Conservation (phyloP, 139 green algal species). For the Nannochloris sp. region DNA sequence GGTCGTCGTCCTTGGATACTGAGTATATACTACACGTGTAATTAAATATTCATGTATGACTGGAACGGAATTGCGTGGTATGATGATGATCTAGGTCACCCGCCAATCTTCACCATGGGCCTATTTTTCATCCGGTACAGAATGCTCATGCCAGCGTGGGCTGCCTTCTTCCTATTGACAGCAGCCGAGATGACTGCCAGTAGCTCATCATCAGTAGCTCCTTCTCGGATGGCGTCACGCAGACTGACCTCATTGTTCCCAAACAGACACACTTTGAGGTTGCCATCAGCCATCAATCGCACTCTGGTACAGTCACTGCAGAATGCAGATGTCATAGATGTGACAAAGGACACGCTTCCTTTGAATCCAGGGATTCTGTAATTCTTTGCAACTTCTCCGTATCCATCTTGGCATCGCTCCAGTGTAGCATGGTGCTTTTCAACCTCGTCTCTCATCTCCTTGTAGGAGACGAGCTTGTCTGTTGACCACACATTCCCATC, state of each 20-base stretch:
- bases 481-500: conserved; percentile 94
- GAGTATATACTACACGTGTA: no score
- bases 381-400: conserved; percentile 90
- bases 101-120: conserved; percentile 95
- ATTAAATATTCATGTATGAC: no score
- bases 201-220: conserved; percentile 73
- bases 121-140: conserved; percentile 73
- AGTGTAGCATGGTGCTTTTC: not conserved
- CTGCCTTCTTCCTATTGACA: conserved; percentile 81
- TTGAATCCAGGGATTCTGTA: conserved; percentile 64
- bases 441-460: conserved; percentile 34
- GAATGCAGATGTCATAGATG: conserved; percentile 94
- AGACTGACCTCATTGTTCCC: conserved; percentile 85
- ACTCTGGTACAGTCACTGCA: conserved; percentile 88
- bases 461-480: conserved; percentile 81
- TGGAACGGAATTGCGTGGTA: no score
- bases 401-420: conserved; percentile 33
- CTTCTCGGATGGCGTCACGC: conserved; percentile 79
- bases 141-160: conserved; percentile 90
- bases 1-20: no score
- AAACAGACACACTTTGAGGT: conserved; percentile 96
- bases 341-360: conserved; percentile 90
- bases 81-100: conserved; percentile 31
- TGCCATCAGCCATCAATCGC: conserved; percentile 91
- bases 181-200: conserved; percentile 71